phyloP scores from a whole-genome alignment of 805 yeast species.

The Myxozyma neglecta region DNA sequence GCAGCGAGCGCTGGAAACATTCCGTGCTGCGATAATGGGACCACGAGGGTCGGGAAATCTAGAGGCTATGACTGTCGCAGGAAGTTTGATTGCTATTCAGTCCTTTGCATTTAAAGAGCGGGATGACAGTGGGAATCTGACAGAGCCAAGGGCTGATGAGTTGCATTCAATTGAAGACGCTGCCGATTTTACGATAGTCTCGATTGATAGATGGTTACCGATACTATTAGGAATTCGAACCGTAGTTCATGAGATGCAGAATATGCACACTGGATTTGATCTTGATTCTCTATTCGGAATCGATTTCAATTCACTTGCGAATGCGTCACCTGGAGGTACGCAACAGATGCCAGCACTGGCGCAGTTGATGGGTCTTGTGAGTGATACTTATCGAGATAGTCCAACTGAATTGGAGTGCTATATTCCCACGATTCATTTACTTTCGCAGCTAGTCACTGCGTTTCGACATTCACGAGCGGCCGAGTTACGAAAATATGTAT shows the following conservation, averaged over 20 bases:
- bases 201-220: slow-evolving; percentile 31
- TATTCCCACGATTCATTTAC: slow-evolving; percentile 21
- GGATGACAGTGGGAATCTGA: neutral
- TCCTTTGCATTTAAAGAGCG: slow-evolving; percentile 30
- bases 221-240: slow-evolving; percentile 27
- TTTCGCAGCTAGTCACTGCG: slow-evolving; percentile 20
- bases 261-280: slow-evolving; percentile 22
- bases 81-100: slow-evolving; percentile 30
- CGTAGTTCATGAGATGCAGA: slow-evolving; percentile 30
- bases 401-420: slow-evolving; percentile 22
- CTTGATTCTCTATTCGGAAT: slow-evolving; percentile 28
- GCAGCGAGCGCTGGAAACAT: slow-evolving; percentile 31
- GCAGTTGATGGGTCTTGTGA: neutral
- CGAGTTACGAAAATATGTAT: slow-evolving; percentile 30
- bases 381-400: neutral
- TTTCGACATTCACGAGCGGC: slow-evolving; percentile 25
- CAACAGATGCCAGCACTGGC: slow-evolving; percentile 7
- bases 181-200: slow-evolving; percentile 4
- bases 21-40: slow-evolving; percentile 27
- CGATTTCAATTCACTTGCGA: slow-evolving; percentile 19
- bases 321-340: slow-evolving; percentile 6
- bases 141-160: neutral
- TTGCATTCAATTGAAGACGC: neutral
- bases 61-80: slow-evolving; percentile 30
- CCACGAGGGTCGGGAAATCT: slow-evolving; percentile 22